A percentile compares a stretch with the other conserved stretches of the same genome.
Conservation (phyloP, 768 basidiomycete species). For the Cystofilobasidium macerans region DNA sequence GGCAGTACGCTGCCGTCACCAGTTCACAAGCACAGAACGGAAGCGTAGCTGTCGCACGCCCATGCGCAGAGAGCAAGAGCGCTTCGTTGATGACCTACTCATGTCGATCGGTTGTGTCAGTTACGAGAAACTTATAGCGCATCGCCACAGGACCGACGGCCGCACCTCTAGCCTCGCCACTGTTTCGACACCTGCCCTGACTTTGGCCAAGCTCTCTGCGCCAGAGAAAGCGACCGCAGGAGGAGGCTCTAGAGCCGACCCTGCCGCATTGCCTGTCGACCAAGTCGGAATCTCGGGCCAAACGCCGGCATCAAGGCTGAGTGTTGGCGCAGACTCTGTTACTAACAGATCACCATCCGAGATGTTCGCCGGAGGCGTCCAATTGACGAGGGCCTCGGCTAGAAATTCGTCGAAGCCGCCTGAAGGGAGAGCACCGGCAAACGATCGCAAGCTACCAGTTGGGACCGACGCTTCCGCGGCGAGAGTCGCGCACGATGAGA, state of each 20-base stretch:
- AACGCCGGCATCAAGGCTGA: not conserved
- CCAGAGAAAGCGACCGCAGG: not conserved
- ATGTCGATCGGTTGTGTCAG: too few species aligned
- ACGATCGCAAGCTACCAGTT: too few species aligned
- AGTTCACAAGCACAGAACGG: not conserved
- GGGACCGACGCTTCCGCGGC: too few species aligned
- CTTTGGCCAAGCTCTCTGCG: not conserved
- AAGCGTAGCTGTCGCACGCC: not conserved
- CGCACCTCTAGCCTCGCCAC: not conserved
- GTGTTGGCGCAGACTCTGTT: not conserved
- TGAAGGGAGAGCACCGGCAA: too few species aligned
- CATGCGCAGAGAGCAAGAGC: not conserved
- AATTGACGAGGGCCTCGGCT: not conserved
- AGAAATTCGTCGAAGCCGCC: not conserved
- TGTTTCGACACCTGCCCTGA: not conserved
- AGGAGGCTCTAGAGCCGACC: not conserved
- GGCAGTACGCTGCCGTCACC: not conserved
- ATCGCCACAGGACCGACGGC: not conserved
- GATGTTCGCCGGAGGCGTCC: not conserved
- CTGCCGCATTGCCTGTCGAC: not conserved
- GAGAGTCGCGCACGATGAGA: too few species aligned
- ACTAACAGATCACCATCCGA: not conserved
- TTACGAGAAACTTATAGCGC: too few species aligned
- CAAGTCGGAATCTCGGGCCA: not conserved
- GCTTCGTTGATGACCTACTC: not conserved